phyloP scores from a whole-genome alignment of 495 filamentous ascomycete species.

The Hyaloscypha finlandica region DNA sequence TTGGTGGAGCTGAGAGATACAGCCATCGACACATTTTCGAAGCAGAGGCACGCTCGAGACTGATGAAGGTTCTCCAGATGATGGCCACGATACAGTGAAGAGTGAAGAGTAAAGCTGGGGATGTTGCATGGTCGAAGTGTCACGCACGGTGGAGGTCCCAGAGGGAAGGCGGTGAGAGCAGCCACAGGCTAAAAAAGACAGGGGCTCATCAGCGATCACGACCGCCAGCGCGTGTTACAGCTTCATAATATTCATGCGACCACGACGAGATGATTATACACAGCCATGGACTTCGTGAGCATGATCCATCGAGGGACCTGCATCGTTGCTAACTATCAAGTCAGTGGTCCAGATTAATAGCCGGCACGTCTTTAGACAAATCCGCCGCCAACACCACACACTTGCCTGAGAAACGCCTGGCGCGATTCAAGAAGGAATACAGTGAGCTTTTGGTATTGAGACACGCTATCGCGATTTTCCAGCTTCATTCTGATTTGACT shows the following conservation, averaged over 20 bases:
- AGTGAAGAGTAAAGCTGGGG: not conserved
- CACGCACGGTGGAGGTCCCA: not conserved
- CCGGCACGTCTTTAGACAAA: slow-evolving; percentile 65
- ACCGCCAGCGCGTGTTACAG: slow-evolving; percentile 13
- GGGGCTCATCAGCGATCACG: slow-evolving; percentile 4
- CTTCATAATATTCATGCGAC: slow-evolving; percentile 23
- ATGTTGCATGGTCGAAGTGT: not conserved
- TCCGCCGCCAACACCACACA: slow-evolving; percentile 58
- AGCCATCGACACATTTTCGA: not conserved
- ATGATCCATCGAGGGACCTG: not conserved
- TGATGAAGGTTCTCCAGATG: not conserved
- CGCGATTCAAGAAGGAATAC: slow-evolving; percentile 87
- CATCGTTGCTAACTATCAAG: slow-evolving; percentile 3
- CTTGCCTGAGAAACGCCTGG: slow-evolving; percentile 78
- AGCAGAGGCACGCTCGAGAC: no score
- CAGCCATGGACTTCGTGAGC: slow-evolving; percentile 36
- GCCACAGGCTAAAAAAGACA: not conserved
- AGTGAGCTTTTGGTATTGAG: slow-evolving; percentile 73
- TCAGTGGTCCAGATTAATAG: slow-evolving; percentile 88
- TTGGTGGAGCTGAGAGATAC: not conserved
- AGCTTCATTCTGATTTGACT: slow-evolving; percentile 15
- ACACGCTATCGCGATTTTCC: not conserved
- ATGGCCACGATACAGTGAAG: not conserved
- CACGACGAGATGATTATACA: slow-evolving; percentile 22
- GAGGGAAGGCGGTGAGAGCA: not conserved